These are phyloP conservation scores for Trichosporon ovoides DNA, from an alignment of 1,284 basidiomycete genomes.

Conservation along the genomic window DNA sequence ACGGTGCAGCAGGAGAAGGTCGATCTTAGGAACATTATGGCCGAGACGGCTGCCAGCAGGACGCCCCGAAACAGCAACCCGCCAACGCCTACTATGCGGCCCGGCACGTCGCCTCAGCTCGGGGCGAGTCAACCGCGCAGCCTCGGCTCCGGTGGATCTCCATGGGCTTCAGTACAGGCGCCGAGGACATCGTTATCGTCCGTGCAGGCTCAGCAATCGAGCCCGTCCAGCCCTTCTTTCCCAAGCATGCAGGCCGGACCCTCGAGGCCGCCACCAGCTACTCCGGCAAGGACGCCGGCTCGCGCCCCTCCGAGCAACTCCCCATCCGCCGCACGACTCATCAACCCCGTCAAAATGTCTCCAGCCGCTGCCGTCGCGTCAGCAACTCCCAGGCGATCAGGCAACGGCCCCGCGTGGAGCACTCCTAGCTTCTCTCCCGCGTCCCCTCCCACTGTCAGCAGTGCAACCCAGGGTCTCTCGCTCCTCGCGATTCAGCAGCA, in stretches of 20 bases:
- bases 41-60: slow-evolving; percentile 54
- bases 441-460: slow-evolving; percentile 14
- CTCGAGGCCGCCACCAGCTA: neutral
- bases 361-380: neutral
- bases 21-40: slow-evolving; percentile 82
- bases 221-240: neutral
- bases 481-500: slow-evolving; percentile 76
- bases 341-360: slow-evolving; percentile 14
- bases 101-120: neutral
- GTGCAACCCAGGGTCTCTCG: slow-evolving; percentile 54
- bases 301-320: neutral
- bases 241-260: neutral
- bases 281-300: slow-evolving; percentile 7
- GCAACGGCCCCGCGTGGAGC: slow-evolving; percentile 12
- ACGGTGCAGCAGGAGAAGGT: slow-evolving; percentile 52
- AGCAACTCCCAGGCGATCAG: slow-evolving; percentile 5
- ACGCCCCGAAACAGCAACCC: slow-evolving; percentile 11
- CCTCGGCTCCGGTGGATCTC: neutral
- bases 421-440: slow-evolving; percentile 12
- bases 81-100: slow-evolving; percentile 21
- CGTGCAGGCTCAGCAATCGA: slow-evolving; percentile 32
- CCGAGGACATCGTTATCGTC: slow-evolving; percentile 31
- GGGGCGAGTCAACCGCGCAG: neutral
- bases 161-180: slow-evolving; percentile 31
- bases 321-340: slow-evolving; percentile 11